phyloP scores from a whole-genome alignment of 208 protist species.

The Crithidia sp. region DNA sequence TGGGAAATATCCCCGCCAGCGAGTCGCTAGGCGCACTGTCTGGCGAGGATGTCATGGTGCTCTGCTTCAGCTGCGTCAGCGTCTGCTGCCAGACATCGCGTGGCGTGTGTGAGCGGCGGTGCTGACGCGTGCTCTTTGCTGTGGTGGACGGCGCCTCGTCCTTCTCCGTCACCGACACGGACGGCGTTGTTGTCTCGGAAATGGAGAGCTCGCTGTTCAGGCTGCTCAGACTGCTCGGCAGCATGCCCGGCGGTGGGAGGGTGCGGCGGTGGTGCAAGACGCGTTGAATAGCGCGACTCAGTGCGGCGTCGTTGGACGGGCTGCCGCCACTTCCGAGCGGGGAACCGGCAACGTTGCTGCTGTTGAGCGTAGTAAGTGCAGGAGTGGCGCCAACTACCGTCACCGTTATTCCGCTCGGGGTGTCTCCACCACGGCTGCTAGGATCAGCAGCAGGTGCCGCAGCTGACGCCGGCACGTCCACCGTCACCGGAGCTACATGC shows the following conservation, averaged over 20 bases:
- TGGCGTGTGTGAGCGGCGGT: neutral
- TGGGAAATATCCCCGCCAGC: too few relatives aligned
- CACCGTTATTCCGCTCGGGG: neutral
- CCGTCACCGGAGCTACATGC: too few relatives aligned
- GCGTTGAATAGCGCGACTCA: constrained; percentile 19
- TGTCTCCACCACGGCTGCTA: too few relatives aligned
- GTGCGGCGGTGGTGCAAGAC: constrained; percentile 7
- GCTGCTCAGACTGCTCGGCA: neutral
- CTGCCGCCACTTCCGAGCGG: constrained; percentile 6
- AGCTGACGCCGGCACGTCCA: too few relatives aligned
- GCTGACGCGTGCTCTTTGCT: neutral
- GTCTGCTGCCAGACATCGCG: constrained; percentile 16
- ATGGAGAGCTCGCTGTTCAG: neutral
- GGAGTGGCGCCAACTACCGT: neutral
- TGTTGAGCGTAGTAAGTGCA: neutral
- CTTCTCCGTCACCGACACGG: too few relatives aligned
- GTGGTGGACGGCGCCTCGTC: neutral
- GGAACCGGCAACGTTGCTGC: neutral
- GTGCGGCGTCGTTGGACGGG: constrained; percentile 16
- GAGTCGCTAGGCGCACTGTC: neutral
- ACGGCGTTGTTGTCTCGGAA: neutral
- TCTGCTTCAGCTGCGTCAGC: constrained; percentile 14
- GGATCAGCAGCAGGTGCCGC: too few relatives aligned
- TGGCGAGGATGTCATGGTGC: neutral
- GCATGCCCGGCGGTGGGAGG: neutral